phyloP scores from a whole-genome alignment of 2,329 filamentous ascomycete species.

The Blastomyces gilchristii region DNA sequence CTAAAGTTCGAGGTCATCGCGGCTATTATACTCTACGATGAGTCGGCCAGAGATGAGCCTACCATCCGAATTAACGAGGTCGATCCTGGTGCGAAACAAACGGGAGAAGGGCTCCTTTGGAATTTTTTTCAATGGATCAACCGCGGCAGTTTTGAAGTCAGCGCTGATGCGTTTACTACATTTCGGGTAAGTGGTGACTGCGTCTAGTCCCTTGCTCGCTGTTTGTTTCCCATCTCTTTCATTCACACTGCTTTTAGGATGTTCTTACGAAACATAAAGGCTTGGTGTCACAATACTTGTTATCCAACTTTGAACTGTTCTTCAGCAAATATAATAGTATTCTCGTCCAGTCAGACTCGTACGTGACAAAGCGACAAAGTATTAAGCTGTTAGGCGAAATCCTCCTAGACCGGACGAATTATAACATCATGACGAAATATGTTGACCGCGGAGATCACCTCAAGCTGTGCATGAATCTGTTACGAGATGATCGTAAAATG shows the following conservation, averaged over 20 bases:
- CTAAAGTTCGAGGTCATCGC: slow-evolving; percentile 85
- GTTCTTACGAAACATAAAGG: slow-evolving; percentile 89
- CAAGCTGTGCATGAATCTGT: slow-evolving; percentile 95
- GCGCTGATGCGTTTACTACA: slow-evolving; percentile 93
- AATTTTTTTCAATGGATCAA: slow-evolving; percentile 96
- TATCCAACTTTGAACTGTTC: slow-evolving; percentile 85
- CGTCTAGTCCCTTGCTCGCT: neutral
- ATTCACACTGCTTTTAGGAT: slow-evolving; percentile 47
- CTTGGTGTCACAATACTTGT: slow-evolving; percentile 76
- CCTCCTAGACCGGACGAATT: slow-evolving; percentile 86
- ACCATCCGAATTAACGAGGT: slow-evolving; percentile 68
- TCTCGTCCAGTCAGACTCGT: slow-evolving; percentile 83
- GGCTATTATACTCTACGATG: slow-evolving; percentile 85
- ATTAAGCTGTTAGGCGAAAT: slow-evolving; percentile 97
- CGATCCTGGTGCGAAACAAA: slow-evolving; percentile 63
- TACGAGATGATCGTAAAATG: slow-evolving; percentile 95
- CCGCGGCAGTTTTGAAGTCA: slow-evolving; percentile 90
- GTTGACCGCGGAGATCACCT: slow-evolving; percentile 91
- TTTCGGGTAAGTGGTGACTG: slow-evolving; percentile 58
- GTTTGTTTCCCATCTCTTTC: neutral
- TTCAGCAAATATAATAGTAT: slow-evolving; percentile 82
- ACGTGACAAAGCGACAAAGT: slow-evolving; percentile 95
- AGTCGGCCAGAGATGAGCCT: slow-evolving; percentile 63
- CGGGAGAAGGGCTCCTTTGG: slow-evolving; percentile 85
- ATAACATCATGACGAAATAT: slow-evolving; percentile 95